Conservation (phyloP, 495 filamentous ascomycete genomes). For the Tuber borchii region DNA sequence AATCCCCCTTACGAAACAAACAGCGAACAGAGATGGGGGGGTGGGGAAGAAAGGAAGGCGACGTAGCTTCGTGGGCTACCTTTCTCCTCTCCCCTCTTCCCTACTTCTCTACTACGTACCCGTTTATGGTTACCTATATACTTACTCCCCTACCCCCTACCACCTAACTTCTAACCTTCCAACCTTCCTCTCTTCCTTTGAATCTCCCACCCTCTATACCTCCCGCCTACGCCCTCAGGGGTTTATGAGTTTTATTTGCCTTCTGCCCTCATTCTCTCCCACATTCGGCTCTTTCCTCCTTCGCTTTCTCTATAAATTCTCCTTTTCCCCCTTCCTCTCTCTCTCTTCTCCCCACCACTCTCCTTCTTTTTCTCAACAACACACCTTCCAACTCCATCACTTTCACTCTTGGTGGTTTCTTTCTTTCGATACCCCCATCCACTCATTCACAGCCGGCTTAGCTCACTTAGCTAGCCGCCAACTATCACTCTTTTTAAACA, state of each 20-base stretch:
- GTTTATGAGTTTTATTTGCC: background rate
- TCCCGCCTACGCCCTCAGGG: background rate
- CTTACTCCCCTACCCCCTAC: background rate
- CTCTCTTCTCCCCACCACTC: background rate
- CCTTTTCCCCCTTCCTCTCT: background rate
- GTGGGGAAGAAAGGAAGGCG: background rate
- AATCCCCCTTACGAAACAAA: background rate
- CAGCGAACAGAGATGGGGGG: background rate
- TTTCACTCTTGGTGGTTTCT: conserved; percentile 11
- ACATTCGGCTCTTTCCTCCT: background rate
- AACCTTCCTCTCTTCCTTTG: background rate
- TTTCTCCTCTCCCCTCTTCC: background rate
- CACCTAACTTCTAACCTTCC: background rate
- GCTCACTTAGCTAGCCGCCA: background rate
- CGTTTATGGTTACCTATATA: background rate
- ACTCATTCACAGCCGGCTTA: background rate
- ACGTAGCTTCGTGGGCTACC: background rate
- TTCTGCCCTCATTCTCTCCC: background rate
- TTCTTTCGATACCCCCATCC: background rate
- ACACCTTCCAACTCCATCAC: background rate
- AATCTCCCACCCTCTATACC: background rate
- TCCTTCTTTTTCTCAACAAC: no score
- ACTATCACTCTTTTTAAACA: background rate
- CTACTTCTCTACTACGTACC: background rate
- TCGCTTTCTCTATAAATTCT: no score